Evolutionary conservation across 371 early-diverging fungal genomes (phyloP), one percentile per base, ranked within the genome.

Genomic region (Capillidium rhysosporum): DNA sequence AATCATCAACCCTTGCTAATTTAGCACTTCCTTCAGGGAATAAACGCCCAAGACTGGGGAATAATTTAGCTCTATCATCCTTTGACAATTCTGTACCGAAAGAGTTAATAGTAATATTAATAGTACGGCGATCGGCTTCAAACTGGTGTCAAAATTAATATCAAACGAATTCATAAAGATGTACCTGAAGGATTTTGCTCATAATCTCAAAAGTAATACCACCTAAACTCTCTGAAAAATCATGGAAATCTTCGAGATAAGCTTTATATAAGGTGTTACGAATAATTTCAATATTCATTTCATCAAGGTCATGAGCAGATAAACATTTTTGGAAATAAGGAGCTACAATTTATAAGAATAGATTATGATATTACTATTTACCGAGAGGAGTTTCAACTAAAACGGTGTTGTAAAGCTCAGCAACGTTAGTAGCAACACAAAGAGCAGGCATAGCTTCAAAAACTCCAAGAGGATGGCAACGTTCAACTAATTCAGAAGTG

Each of bases 201-300:
- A 96, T 98, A 31, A 94, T 79, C 57, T 93, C 86, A n/a, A 76
- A 86, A 3, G 98, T 95, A 8, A 82, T 74, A 3, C 81, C 87
- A 52, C 86, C 92, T n/a, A 92, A 61, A 1, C 54, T 57, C 58
- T 79, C 75, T 60, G 91, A 89, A 67, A 88, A 98, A 10, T 69
- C 63, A 64, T 91, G 84, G 69, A 95, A 98, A 67, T 98, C 98
- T 71, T 96, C 96, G 54, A 98, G 65, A 59, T 97, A 98, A 7
- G 95, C 92, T 68, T 93, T 94, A 75, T 93, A 92, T 39, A 98
- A 76, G 2, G 93, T 92, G 72, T 95, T 96, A 59, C 98, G 79
- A 61, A 98, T 98, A 55, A 98, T 94, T 65, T 98, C 97, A 69
- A 96, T 94, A 66, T 98, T 94, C 67, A 95, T 75, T 66, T 96